These are phyloP conservation scores for Clathrus columnatus DNA, from an alignment of 768 basidiomycete genomes.

Conservation along the genomic window DNA sequence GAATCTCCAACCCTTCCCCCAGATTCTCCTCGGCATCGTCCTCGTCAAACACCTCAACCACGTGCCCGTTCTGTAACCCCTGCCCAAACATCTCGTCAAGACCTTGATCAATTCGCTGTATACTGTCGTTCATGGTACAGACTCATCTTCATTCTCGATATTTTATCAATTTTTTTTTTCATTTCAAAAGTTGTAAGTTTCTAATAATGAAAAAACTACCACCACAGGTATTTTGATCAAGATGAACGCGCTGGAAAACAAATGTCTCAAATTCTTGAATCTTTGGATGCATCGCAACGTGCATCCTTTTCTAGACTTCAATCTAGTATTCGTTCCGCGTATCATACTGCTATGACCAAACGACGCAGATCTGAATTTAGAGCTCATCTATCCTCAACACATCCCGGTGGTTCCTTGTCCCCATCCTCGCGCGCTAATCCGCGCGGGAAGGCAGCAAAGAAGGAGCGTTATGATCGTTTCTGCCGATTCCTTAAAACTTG, in stretches of 20 bases:
- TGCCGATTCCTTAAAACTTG: conserved; percentile 69
- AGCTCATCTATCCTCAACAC: conserved; percentile 71
- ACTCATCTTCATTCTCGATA: neutral
- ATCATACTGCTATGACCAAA: conserved; percentile 71
- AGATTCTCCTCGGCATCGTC: conserved; percentile 41
- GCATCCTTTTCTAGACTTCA: conserved; percentile 83
- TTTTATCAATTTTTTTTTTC: no score
- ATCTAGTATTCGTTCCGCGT: conserved; percentile 76
- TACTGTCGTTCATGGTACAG: conserved; percentile 67
- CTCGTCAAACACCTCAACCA: conserved; percentile 43
- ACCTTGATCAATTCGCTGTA: conserved; percentile 72
- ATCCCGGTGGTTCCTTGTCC: conserved; percentile 71
- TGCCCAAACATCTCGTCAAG: conserved; percentile 51
- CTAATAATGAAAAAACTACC: no score
- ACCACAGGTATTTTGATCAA: conserved; percentile 83
- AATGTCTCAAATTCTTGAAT: conserved; percentile 78
- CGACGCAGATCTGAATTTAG: conserved; percentile 77
- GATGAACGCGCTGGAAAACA: conserved; percentile 67
- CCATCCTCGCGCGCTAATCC: conserved; percentile 67
- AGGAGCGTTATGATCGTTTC: conserved; percentile 71
- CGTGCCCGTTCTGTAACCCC: conserved; percentile 66
- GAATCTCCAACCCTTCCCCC: conserved; percentile 33
- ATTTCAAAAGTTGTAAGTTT: no score
- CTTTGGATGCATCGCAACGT: conserved; percentile 73
- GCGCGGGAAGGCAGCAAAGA: conserved; percentile 50